These are phyloP conservation scores for Phytophthora cactorum DNA, from an alignment of 352 stramenopile genomes.

Conservation along the genomic window DNA sequence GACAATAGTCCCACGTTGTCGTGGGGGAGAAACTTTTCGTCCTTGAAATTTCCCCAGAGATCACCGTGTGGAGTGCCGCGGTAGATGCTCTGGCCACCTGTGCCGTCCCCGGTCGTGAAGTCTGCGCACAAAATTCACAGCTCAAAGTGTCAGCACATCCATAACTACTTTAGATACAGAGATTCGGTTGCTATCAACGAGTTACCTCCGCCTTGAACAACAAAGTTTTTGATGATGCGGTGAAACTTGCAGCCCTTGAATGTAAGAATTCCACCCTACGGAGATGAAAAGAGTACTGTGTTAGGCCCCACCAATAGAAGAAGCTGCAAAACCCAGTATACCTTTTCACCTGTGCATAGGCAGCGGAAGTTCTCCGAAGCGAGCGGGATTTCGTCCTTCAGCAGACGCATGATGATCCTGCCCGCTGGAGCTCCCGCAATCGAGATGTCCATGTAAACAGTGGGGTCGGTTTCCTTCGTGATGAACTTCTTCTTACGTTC, in stretches of 20 bases:
- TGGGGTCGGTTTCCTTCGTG: conserved; percentile 72
- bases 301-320: conserved; percentile 1
- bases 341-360: conserved; percentile 81
- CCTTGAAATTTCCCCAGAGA: conserved; percentile 86
- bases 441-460: conserved; percentile 96
- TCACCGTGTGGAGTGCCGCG: conserved; percentile 62
- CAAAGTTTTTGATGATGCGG: conserved; percentile 93
- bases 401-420: conserved; percentile 95
- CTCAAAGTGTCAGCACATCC: conserved; percentile 5
- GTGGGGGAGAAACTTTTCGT: conserved; percentile 79
- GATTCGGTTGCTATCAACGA: background rate
- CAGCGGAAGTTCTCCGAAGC: conserved; percentile 96
- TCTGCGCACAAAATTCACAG: conserved; percentile 32
- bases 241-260: conserved; percentile 93
- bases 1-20: conserved; percentile 80
- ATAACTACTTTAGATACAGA: background rate
- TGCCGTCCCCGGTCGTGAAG: conserved; percentile 75
- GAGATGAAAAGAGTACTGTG: background rate
- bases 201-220: conserved; percentile 85
- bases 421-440: conserved; percentile 84
- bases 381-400: conserved; percentile 92
- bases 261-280: conserved; percentile 49
- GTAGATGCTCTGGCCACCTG: conserved; percentile 84
- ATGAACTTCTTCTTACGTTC: conserved; percentile 57
- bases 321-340: conserved; percentile 14